Conservation (phyloP, 2,329 filamentous ascomycete species). For the Remersonia thermophila region DNA sequence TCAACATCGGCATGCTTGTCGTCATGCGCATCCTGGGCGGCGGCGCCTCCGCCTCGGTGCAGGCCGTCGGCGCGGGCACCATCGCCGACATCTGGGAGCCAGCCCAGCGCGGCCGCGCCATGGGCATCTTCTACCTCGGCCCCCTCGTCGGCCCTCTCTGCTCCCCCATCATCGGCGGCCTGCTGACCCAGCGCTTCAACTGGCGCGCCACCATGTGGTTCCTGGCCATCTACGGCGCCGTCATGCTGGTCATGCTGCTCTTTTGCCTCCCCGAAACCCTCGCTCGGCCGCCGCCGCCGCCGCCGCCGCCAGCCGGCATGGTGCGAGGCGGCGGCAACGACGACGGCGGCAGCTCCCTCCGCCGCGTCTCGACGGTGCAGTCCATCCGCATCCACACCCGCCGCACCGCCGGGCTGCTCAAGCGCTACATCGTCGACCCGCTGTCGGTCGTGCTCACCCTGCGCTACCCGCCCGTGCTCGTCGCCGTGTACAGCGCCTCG, state of each 20-base stretch:
- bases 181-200: slow-evolving; percentile 52
- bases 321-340: slow-evolving; percentile 6
- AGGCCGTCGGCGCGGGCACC: slow-evolving; percentile 72
- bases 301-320: slow-evolving; percentile 1
- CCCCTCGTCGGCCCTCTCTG: slow-evolving; percentile 63
- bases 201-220: slow-evolving; percentile 77
- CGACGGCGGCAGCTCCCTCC: slow-evolving; percentile 8
- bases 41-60: slow-evolving; percentile 67
- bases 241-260: slow-evolving; percentile 42
- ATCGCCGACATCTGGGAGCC: slow-evolving; percentile 72
- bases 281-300: slow-evolving; percentile 14
- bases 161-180: slow-evolving; percentile 65
- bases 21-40: slow-evolving; percentile 63
- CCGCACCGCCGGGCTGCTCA: slow-evolving; percentile 38
- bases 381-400: slow-evolving; percentile 48
- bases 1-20: slow-evolving; percentile 63
- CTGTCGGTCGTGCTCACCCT: slow-evolving; percentile 59
- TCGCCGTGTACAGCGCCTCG: slow-evolving; percentile 62
- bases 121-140: slow-evolving; percentile 73
- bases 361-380: slow-evolving; percentile 42
- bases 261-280: slow-evolving; percentile 57
- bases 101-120: slow-evolving; percentile 60
- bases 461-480: slow-evolving; percentile 58
- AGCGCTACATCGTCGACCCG: slow-evolving; percentile 58
- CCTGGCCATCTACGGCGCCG: slow-evolving; percentile 54